These are phyloP conservation scores for Ilyonectria mors-panacis DNA, from an alignment of 2,329 filamentous ascomycete genomes.

Conservation along the genomic window DNA sequence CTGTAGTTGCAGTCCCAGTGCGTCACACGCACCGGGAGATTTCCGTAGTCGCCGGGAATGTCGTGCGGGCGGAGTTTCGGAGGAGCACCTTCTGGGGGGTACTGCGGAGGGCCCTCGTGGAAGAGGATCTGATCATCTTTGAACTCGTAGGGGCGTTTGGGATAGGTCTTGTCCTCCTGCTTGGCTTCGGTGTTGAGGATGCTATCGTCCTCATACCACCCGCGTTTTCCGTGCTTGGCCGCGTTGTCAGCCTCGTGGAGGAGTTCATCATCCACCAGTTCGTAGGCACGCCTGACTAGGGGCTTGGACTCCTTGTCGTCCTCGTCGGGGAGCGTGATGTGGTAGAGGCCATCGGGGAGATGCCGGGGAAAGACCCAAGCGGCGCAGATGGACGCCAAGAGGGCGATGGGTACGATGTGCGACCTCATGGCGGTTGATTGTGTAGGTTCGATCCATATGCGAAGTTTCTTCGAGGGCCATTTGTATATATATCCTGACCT, in stretches of 20 bases:
- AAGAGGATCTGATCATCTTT: too few relatives aligned
- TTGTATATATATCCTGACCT: background rate
- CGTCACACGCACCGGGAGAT: background rate
- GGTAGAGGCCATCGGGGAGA: constrained; percentile 24
- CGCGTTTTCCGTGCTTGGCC: too few relatives aligned
- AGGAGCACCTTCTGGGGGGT: background rate
- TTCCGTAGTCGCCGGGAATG: background rate
- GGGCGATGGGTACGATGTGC: background rate
- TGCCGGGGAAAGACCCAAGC: constrained; percentile 19
- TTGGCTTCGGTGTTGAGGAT: background rate
- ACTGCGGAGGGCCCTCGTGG: background rate
- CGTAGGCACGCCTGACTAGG: background rate
- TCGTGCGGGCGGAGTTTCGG: background rate
- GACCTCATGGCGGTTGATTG: background rate
- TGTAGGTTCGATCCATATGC: too few relatives aligned
- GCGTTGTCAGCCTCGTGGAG: background rate
- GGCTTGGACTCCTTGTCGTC: background rate
- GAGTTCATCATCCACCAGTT: too few relatives aligned
- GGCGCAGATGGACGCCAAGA: background rate
- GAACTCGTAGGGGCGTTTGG: constrained; percentile 2
- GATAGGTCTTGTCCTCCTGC: background rate
- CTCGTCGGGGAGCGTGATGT: constrained; percentile 12
- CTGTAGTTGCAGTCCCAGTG: constrained; percentile 11
- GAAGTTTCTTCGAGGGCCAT: too few relatives aligned
- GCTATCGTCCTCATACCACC: too few relatives aligned